A percentile compares a stretch with the other conserved stretches of the same genome.
Conservation (phyloP, 2,329 filamentous ascomycete species). For the Rhynchosporium secalis region DNA sequence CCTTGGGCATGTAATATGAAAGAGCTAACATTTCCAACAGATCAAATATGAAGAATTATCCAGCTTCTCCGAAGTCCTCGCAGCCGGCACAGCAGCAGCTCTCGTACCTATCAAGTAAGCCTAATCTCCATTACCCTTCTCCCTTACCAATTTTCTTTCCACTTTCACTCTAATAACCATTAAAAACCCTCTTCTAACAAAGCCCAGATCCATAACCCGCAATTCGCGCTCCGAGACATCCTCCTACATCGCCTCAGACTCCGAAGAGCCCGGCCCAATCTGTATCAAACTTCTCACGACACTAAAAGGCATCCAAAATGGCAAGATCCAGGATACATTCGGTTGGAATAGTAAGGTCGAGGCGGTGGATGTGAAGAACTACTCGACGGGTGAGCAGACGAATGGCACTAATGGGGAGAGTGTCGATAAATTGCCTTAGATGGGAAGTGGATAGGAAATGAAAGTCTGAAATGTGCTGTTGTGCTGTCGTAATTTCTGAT, state of each 20-base stretch:
- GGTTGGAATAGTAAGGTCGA: slow-evolving; percentile 40
- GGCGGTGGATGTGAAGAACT: slow-evolving; percentile 35
- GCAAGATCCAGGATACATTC: slow-evolving; percentile 67
- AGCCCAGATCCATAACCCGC: slow-evolving; percentile 86
- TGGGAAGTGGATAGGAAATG: not conserved
- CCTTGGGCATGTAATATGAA: too few relatives aligned
- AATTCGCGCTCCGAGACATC: slow-evolving; percentile 52
- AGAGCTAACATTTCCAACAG: slow-evolving; percentile 40
- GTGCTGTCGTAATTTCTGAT: not conserved
- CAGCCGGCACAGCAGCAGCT: slow-evolving; percentile 87
- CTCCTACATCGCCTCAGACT: slow-evolving; percentile 54
- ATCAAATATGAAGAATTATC: slow-evolving; percentile 63
- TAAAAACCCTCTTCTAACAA: slow-evolving; percentile 39
- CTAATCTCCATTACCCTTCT: not conserved
- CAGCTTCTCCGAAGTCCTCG: slow-evolving; percentile 76
- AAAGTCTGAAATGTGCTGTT: slow-evolving; percentile 1
- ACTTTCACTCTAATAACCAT: not conserved
- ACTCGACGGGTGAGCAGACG: slow-evolving; percentile 25
- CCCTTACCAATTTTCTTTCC: not conserved
- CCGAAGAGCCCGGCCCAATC: slow-evolving; percentile 71
- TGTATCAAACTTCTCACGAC: slow-evolving; percentile 71
- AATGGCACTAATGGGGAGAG: slow-evolving; percentile 30
- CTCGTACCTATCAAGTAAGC: slow-evolving; percentile 54
- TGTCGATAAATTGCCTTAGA: slow-evolving; percentile 23
- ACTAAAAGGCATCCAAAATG: slow-evolving; percentile 83